These are phyloP conservation scores for Tetrahymena thermophila DNA, from an alignment of 73 alveolate genomes.

Conservation along the genomic window DNA sequence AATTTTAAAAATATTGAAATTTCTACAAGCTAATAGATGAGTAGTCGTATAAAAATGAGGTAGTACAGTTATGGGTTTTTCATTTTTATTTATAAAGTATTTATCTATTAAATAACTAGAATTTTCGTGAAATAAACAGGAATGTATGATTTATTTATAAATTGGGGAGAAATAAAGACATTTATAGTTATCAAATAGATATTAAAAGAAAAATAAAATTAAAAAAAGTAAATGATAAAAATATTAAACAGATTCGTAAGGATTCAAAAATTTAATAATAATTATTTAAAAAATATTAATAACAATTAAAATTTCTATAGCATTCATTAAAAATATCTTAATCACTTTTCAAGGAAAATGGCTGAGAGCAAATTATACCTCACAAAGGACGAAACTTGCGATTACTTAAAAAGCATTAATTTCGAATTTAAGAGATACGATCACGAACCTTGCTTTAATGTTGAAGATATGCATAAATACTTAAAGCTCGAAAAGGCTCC, in stretches of 20 bases:
- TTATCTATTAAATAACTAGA: neutral
- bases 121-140: neutral
- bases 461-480: neutral
- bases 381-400: neutral
- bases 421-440: neutral
- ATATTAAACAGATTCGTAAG: constrained; percentile 1
- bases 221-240: neutral
- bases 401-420: neutral
- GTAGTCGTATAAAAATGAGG: no score
- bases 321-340: neutral
- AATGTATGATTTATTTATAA: neutral
- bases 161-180: neutral
- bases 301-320: neutral
- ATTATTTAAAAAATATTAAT: neutral
- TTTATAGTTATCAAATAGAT: neutral
- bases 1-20: no score
- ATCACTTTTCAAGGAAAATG: neutral
- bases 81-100: no score
- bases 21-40: no score
- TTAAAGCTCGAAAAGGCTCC: constrained; percentile 8
- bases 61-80: no score
- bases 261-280: neutral
- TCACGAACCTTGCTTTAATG: neutral
- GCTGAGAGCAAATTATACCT: neutral
- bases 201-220: neutral